These are phyloP conservation scores for Globisporangium paddicum DNA, from an alignment of 352 stramenopile genomes.

Conservation along the genomic window DNA sequence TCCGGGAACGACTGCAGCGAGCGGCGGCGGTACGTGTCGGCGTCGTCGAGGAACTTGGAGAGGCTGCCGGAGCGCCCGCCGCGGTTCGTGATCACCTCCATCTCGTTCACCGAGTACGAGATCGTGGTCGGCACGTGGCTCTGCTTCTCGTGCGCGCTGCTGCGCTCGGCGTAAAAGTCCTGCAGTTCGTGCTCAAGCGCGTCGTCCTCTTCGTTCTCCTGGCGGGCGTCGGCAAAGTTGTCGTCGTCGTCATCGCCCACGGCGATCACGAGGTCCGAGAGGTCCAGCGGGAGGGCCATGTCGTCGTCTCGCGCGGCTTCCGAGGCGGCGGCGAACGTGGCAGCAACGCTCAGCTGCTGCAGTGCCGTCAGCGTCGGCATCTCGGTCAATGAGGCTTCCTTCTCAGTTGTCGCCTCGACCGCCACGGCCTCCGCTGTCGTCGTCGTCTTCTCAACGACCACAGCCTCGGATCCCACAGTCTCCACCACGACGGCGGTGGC, in stretches of 20 bases:
- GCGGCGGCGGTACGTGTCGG: constrained; percentile 62
- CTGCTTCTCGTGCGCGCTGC: constrained; percentile 6
- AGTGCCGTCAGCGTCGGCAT: neutral
- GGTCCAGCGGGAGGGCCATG: constrained; percentile 6
- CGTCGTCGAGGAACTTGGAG: constrained; percentile 79
- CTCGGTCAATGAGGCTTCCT: neutral
- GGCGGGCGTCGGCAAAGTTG: constrained; percentile 25
- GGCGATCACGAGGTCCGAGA: constrained; percentile 19
- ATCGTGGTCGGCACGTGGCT: constrained; percentile 48
- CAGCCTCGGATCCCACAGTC: neutral
- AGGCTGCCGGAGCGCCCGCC: constrained; percentile 58
- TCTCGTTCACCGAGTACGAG: constrained; percentile 78
- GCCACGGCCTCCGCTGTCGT: neutral
- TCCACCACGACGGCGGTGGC: neutral
- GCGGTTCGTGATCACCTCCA: constrained; percentile 80
- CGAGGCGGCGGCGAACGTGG: neutral
- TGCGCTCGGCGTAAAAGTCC: constrained; percentile 13
- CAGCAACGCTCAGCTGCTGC: neutral
- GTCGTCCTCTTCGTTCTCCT: constrained; percentile 17
- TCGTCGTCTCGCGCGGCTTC: constrained; percentile 1
- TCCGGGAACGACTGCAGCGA: constrained; percentile 74
- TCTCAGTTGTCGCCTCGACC: neutral
- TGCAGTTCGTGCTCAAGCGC: constrained; percentile 19
- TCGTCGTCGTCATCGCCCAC: constrained; percentile 38
- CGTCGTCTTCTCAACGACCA: neutral